Evolutionary conservation across 176 grass and related monocot genomes (phyloP).

Genomic region (Carex cristatella): DNA sequence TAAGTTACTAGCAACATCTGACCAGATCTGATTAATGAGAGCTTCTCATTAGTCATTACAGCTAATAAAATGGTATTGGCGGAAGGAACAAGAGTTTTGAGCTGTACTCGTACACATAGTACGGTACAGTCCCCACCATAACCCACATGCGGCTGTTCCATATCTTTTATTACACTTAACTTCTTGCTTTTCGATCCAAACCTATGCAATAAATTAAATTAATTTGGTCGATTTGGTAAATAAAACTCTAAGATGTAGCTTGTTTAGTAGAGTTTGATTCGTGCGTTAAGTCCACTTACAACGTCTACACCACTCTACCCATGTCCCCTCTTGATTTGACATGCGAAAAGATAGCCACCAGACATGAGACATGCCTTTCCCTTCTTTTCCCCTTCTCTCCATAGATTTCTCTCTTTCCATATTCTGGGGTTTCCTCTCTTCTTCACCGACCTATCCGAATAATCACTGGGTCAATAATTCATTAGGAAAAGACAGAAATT

Average conservation of each 20-base stretch:
- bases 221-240: not conserved
- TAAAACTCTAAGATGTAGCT: not conserved
- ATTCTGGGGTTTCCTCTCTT: constrained; percentile 30
- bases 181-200: constrained; percentile 3
- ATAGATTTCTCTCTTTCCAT: constrained; percentile 8
- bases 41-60: not conserved
- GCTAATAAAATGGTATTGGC: not conserved
- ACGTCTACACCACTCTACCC: constrained; percentile 25
- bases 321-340: constrained; percentile 73
- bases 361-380: constrained; percentile 37
- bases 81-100: not conserved
- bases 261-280: not conserved
- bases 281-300: constrained; percentile 13
- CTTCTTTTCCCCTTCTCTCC: constrained; percentile 12
- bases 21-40: not conserved
- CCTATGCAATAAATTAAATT: not conserved
- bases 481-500: constrained; percentile 19
- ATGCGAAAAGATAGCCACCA: constrained; percentile 77
- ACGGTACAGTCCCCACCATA: not conserved
- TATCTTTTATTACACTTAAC: constrained; percentile 22
- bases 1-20: not conserved
- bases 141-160: constrained; percentile 24
- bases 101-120: not conserved
- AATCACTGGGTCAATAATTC: constrained; percentile 1
- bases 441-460: not conserved